Base-by-base conservation (phyloP, 208 protist genomes). In the Angomonas ambiguus region DNA sequence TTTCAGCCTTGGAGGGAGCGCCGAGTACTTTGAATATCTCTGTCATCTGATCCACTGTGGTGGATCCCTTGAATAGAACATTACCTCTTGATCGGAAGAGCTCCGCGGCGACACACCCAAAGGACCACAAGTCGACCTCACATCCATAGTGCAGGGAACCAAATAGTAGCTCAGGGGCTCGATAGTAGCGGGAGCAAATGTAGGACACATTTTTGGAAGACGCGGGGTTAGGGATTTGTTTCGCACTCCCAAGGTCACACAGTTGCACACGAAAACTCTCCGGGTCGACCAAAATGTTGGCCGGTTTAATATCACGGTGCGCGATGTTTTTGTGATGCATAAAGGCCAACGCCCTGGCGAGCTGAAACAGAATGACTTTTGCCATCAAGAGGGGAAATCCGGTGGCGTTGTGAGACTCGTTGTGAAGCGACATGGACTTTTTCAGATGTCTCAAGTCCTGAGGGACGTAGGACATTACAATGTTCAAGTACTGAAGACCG, bases 401-500 rank as follows among this genome's bases (percentile, higher is more conserved):
- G 30, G 20, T 16, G 16, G 1, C 16, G 4, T 28, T 20, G 18
- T 25, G 13, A 33, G 45, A 16, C 13, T 6, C 28, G 4, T 35
- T 25, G 20, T 30, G 6, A 10, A 18, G 13, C 10, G 24, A 74
- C 77, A 96, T 98, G 63, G 95, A 77, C 35, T 88, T 73, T n/a
- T 91, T 81, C 18, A 99, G 67, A n/a, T 82, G 75, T 62, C 96
- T 93, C 2, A 99, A 75, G 58, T 99, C 99, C 33, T 98, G 83
- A 1, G 98, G 98, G 0, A 99, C 75, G 82, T 98, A 99, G 62
- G 99, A 97, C 79, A 99, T 92, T 11, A 99, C 98, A 18, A 99
- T 80, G 82, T 99, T 98, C 2, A 99, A 82, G 69, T 99, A 99
- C 13, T 98, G 63, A 60, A 98, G 97, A 25, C 98, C 89, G 22